Base-by-base conservation (phyloP, 257 asterid species). In the Penstemon eatonii region DNA sequence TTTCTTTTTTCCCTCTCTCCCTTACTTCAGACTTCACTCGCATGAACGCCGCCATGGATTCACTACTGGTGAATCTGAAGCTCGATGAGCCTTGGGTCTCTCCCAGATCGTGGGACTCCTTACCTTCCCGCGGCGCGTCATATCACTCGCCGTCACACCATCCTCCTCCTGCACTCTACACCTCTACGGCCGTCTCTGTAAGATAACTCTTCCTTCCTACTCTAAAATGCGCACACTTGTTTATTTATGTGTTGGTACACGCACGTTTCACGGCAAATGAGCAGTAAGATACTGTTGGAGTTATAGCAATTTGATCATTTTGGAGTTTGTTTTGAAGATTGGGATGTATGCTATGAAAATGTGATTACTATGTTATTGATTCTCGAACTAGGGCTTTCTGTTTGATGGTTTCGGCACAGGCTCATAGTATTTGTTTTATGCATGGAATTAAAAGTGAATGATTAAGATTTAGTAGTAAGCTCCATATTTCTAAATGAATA, bases 21-120 rank as follows among this genome's bases (percentile, higher is more conserved):
- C 13, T 25, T 65, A 33, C 8, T 71, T 19, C 38, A 47, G 66
- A 54, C 67, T 56, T 49, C 67, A 54, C 65, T 53, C 40, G 15
- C 40, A 9, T 18, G 63, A 63, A 76, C 13, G 74, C 80, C 25
- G 78, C 64, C 19, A 52, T 89, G 69, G 74, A 74, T 62, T 84
- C 84, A 62, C 79, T 89, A 52, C 62, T 85, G 70, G 82, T 81
- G 71, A 85, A 83, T 69, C 81, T 92, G 45, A 83, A 75, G 77
- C 86, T 92, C 8, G 89, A 88, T 41, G 91, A 87, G 49, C 90
- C 91, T 6, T 86, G 87, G 84, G 63, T 89, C n/a, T 87, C 87
- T 12, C 84, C 97, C 15, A 76, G 84, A 80, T 88, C 91, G 8
- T 85, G 97, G 98, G 98, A 92, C 56, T 86, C 89, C 19, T 38